Evolutionary conservation across 1,139 yeast species (phyloP).

Genomic region (Hansenula lynferdii): DNA sequence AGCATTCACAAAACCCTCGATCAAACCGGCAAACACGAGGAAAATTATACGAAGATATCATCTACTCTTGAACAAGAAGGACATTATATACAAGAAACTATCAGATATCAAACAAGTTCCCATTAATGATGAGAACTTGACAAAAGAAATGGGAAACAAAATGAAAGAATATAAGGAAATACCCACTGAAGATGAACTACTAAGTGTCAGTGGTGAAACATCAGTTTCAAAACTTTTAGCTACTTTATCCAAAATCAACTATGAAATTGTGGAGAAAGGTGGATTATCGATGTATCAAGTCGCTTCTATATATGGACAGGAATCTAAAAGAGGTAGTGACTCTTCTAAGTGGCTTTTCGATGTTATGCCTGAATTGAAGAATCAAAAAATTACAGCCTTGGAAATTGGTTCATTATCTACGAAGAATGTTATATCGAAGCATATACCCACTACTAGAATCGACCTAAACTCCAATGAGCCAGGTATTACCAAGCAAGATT

Average conservation of each 20-base stretch:
- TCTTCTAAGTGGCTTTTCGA: conserved; percentile 80
- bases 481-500: conserved; percentile 69
- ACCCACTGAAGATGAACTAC: conserved; percentile 18
- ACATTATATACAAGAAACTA: conserved; percentile 31
- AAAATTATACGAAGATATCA: conserved; percentile 67
- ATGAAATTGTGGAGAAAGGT: conserved; percentile 56
- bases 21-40: conserved; percentile 66
- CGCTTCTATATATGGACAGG: conserved; percentile 89
- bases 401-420: conserved; percentile 83
- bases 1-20: conserved; percentile 25
- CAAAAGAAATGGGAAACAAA: conserved; percentile 4
- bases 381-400: conserved; percentile 38
- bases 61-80: conserved; percentile 48
- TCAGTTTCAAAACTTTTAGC: conserved; percentile 14
- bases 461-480: conserved; percentile 83
- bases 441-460: conserved; percentile 41
- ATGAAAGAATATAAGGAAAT: conserved; percentile 4
- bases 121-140: conserved; percentile 28
- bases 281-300: conserved; percentile 73
- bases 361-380: conserved; percentile 22
- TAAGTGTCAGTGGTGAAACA: conserved; percentile 11
- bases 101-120: conserved; percentile 15
- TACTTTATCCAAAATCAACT: conserved; percentile 49
- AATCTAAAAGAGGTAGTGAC: conserved; percentile 77
- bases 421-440: conserved; percentile 55